Evolutionary conservation across 2,329 filamentous ascomycete species (phyloP).

Genomic region (Pseudogymnoascus sp.): DNA sequence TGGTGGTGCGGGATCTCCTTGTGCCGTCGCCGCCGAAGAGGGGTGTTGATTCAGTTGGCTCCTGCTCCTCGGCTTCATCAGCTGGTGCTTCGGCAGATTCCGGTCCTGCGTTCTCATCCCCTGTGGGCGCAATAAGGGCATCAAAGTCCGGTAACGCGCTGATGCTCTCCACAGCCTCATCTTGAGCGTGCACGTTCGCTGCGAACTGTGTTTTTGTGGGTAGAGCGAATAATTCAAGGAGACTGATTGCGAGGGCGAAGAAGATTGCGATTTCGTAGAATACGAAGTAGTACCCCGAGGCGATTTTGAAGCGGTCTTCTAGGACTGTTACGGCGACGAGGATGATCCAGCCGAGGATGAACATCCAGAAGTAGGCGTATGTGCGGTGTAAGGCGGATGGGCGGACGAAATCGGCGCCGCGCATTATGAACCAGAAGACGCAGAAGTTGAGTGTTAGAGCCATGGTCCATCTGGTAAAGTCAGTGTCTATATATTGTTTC

Average conservation of each 20-base stretch:
- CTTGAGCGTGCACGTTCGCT: conserved; percentile 46
- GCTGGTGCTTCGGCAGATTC: conserved; percentile 7
- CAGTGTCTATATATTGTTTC: conserved; percentile 12
- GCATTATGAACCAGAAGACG: conserved; percentile 74
- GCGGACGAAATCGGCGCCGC: conserved; percentile 69
- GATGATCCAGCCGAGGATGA: conserved; percentile 63
- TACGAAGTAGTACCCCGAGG: conserved; percentile 72
- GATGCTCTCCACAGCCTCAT: conserved; percentile 37
- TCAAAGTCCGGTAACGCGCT: conserved; percentile 29
- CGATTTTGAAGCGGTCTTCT: conserved; percentile 67
- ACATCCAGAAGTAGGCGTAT: conserved; percentile 81
- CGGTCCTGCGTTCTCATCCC: conserved; percentile 15
- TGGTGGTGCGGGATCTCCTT: conserved; percentile 45
- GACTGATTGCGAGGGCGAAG: conserved; percentile 64
- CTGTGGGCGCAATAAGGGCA: conserved; percentile 33
- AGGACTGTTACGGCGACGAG: conserved; percentile 68
- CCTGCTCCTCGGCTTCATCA: conserved; percentile 27
- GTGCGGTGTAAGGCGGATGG: conserved; percentile 81
- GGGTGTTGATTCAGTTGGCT: conserved; percentile 48
- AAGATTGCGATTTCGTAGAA: conserved; percentile 74
- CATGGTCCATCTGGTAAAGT: conserved; percentile 62
- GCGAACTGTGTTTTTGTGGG: conserved; percentile 66
- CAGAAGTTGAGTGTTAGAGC: conserved; percentile 76
- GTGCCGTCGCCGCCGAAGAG: conserved; percentile 40
- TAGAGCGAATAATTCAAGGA: conserved; percentile 74